These are phyloP conservation scores for Aspergillus egyptiacus DNA, from an alignment of 495 filamentous ascomycete genomes.

Conservation along the genomic window DNA sequence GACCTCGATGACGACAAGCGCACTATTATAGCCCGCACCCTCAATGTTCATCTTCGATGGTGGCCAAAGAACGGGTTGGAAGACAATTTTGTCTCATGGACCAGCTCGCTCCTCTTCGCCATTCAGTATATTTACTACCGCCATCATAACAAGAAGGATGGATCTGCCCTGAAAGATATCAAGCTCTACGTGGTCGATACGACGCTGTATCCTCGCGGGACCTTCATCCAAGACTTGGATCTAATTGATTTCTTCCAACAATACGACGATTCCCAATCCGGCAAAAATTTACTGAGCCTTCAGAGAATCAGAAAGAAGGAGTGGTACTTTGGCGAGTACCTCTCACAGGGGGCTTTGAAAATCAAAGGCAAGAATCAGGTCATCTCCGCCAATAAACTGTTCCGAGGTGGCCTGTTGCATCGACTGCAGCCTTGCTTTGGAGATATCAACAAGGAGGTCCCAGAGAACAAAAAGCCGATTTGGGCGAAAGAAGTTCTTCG, in stretches of 20 bases:
- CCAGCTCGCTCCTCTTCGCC: slow-evolving; percentile 32
- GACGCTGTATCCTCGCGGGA: slow-evolving; percentile 18
- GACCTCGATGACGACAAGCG: slow-evolving; percentile 8
- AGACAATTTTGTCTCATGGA: slow-evolving; percentile 30
- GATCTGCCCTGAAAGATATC: slow-evolving; percentile 18
- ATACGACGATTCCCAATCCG: slow-evolving; percentile 9
- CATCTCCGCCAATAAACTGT: background rate
- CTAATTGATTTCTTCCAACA: slow-evolving; percentile 13
- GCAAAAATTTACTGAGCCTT: slow-evolving; percentile 9
- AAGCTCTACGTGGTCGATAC: slow-evolving; percentile 28
- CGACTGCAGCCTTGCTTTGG: background rate
- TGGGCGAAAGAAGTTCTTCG: background rate
- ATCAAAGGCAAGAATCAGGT: slow-evolving; percentile 4
- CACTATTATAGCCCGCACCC: slow-evolving; percentile 10
- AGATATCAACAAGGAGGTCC: background rate
- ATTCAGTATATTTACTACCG: slow-evolving; percentile 29
- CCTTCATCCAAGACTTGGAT: slow-evolving; percentile 24
- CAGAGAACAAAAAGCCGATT: background rate
- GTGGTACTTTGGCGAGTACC: slow-evolving; percentile 30
- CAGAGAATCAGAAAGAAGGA: background rate
- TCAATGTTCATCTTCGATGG: background rate
- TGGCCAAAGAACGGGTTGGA: background rate
- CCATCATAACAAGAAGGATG: background rate
- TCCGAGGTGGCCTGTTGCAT: background rate
- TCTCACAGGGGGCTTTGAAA: slow-evolving; percentile 30